Base-by-base conservation (phyloP, 768 basidiomycete species). In the Agaricus blazei region DNA sequence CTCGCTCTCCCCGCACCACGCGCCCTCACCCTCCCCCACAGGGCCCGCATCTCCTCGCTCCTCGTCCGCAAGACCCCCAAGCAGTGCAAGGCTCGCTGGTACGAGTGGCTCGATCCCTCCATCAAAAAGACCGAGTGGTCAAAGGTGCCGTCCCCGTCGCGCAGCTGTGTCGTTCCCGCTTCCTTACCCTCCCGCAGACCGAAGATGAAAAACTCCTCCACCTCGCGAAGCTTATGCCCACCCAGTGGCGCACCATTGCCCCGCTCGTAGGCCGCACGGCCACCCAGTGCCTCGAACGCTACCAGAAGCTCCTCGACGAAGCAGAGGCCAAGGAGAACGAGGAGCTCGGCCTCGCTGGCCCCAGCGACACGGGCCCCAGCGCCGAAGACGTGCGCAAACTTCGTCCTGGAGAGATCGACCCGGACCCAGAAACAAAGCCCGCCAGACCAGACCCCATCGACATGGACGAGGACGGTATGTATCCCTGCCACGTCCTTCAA, bases 41-140 rank as follows among this genome's bases (percentile, higher is more conserved):
- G 92, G 95, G 96, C 96, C 27, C 93, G 96, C 64, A 98, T 99
- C 67, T 97, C 94, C 9, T 98, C 96, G 31, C 78, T 99, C 29
- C 83, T 99, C 50, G 97, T 98, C 36, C 85, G 97, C 61, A 99
- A 99, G 72, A 99, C 97, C 1, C 95, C 97, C 9, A 99, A 99
- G 68, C 97, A 99, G 75, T 99, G 97, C 77, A 99, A 99, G 71
- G 93, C 93, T 1, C 89, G 93, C 40, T 98, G 96, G 96, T 98
- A 96, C 67, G 96, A 98, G 74, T 98, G 97, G 97, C 75, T 98
- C 48, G 97, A 99, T 73, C 97, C 97, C 5, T 95, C 93, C 50
- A 99, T 98, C 72, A 98, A 98, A 73, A 99, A 99, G 78, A 98
- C 96, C 15, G 97, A 98, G 70, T 99, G 97, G 97, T 97, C 95